Percentiles rank a stretch among this genome's conserved stretches.
phyloP scores from a whole-genome alignment of 208 protist genomes.

The Leishmania amazonensis region DNA sequence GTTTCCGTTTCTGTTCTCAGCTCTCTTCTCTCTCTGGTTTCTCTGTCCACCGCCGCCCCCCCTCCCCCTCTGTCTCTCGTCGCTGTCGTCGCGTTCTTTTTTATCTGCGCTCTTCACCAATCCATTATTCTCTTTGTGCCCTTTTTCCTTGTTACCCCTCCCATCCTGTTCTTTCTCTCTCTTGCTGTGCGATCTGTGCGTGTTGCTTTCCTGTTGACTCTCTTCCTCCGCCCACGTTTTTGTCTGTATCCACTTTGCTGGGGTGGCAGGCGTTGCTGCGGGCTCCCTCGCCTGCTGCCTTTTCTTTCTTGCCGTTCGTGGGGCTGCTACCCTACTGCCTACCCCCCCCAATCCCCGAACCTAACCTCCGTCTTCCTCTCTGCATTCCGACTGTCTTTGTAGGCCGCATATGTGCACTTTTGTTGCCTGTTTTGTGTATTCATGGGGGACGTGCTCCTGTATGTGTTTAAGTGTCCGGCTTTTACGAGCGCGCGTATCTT shows the following conservation, averaged over 20 bases:
- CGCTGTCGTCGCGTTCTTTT: not conserved
- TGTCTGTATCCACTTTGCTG: not conserved
- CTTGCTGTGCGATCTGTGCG: not conserved
- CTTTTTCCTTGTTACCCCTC: not conserved
- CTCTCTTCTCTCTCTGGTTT: not conserved
- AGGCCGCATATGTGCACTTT: not conserved
- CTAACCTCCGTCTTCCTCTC: not conserved
- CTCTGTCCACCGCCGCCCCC: not conserved
- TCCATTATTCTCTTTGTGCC: not conserved
- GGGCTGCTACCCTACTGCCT: not conserved
- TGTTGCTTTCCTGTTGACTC: not conserved
- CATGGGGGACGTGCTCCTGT: not conserved
- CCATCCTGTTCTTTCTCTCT: not conserved
- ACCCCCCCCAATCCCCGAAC: not conserved
- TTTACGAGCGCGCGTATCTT: not conserved
- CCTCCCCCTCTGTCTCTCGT: not conserved
- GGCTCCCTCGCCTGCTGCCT: not conserved
- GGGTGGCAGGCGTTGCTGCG: not conserved
- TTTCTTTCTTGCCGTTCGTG: not conserved
- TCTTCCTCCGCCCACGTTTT: not conserved
- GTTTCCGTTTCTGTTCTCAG: not conserved
- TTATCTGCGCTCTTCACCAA: not conserved
- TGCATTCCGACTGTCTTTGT: not conserved
- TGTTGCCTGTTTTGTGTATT: not conserved
- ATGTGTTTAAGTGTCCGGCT: not conserved